A percentile compares a stretch with the other conserved stretches of the same genome.
Conservation (phyloP, 2,329 filamentous ascomycete species). For the Lecanoromycetidae sp. region DNA sequence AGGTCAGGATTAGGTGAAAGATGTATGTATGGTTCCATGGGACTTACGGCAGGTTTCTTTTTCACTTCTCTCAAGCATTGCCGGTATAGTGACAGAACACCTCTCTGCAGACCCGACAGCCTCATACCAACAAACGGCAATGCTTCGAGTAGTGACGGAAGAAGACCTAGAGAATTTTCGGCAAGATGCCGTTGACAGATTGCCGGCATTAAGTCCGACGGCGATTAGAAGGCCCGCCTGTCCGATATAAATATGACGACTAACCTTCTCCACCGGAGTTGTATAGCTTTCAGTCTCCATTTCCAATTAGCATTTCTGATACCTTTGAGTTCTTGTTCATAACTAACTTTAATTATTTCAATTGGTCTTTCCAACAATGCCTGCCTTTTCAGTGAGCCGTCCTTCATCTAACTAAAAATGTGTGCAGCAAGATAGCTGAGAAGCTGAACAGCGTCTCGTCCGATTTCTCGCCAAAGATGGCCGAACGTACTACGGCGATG, state of each 20-base stretch:
- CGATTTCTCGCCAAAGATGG: conserved; percentile 63
- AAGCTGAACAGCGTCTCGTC: conserved; percentile 45
- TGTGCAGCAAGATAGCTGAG: neutral
- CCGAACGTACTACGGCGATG: conserved; percentile 60
- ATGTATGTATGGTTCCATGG: conserved; percentile 2
- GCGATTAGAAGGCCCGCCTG: neutral
- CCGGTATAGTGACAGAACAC: conserved; percentile 77
- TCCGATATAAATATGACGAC: neutral
- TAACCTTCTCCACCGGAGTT: neutral
- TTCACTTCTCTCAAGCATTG: conserved; percentile 70
- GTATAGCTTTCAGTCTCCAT: no score
- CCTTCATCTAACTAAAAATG: neutral
- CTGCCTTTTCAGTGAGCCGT: conserved; percentile 36
- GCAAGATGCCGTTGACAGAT: neutral
- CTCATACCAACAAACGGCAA: conserved; percentile 29
- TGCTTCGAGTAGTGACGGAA: neutral
- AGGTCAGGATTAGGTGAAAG: no score
- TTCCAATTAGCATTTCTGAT: neutral
- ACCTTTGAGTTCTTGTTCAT: no score
- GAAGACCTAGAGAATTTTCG: neutral
- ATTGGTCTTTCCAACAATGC: neutral
- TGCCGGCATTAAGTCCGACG: neutral
- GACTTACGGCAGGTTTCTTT: conserved; percentile 60
- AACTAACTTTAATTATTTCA: neutral
- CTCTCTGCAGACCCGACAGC: conserved; percentile 78